phyloP scores from a whole-genome alignment of 768 basidiomycete genomes.

The Lactarius hatsudake region DNA sequence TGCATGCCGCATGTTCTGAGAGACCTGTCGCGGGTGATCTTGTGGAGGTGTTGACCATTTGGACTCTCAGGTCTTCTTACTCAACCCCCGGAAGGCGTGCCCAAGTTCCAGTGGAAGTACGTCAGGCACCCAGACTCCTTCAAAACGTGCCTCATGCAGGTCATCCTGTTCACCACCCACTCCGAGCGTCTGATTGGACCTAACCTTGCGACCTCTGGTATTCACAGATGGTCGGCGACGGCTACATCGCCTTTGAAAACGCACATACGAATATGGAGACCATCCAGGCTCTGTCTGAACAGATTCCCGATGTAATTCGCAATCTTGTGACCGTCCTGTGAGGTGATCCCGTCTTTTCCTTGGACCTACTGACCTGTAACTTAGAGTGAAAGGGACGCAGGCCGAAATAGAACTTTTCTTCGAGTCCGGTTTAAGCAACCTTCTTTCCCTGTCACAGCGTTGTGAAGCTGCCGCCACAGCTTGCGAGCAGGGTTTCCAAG shows the following conservation, averaged over 20 bases:
- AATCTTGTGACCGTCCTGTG: constrained; percentile 7
- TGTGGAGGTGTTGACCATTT: neutral
- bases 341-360: neutral
- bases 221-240: constrained; percentile 12
- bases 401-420: neutral
- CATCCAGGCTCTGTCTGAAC: constrained; percentile 13
- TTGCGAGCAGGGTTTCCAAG: constrained; percentile 1
- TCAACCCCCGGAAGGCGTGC: neutral
- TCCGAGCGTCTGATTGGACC: neutral
- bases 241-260: constrained; percentile 18
- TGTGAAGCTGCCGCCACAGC: constrained; percentile 1
- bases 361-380: neutral
- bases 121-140: constrained; percentile 22
- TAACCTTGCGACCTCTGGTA: neutral
- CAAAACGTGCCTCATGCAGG: constrained; percentile 23
- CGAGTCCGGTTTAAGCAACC: neutral
- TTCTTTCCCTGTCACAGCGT: neutral
- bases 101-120: constrained; percentile 10
- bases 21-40: neutral
- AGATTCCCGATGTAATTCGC: constrained; percentile 16
- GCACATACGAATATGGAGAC: constrained; percentile 16
- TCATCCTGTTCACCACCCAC: neutral
- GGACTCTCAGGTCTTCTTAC: neutral
- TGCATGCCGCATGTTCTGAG: neutral
- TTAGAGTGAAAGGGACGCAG: neutral